Evolutionary conservation across 2,329 filamentous ascomycete genomes (phyloP).

Genomic region (Westerdykella aurantiaca): DNA sequence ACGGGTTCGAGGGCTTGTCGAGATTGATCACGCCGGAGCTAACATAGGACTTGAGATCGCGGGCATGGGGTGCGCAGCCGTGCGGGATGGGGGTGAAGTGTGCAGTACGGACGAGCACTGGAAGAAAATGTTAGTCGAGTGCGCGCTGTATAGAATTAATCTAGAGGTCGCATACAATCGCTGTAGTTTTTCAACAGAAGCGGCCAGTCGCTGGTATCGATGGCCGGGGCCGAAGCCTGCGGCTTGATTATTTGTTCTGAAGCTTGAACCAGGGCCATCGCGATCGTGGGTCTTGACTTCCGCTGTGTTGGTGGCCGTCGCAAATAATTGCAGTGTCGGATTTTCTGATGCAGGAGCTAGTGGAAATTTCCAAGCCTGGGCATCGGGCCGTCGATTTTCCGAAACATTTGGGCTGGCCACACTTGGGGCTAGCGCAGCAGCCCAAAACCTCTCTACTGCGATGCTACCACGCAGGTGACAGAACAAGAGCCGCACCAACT

Average conservation of each 20-base stretch:
- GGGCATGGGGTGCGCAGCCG: constrained; percentile 84
- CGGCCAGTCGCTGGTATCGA: constrained; percentile 88
- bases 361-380: neutral
- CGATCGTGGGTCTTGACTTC: constrained; percentile 7
- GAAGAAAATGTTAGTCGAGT: constrained; percentile 17
- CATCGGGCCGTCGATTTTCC: neutral
- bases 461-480: no score
- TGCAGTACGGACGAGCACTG: constrained; percentile 85
- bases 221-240: constrained; percentile 67
- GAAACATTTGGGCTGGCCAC: no score
- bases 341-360: neutral
- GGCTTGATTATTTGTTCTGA: constrained; percentile 86
- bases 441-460: no score
- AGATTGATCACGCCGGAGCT: constrained; percentile 98
- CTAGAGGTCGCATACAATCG: constrained; percentile 59
- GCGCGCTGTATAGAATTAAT: constrained; percentile 13
- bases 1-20: constrained; percentile 95
- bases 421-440: no score
- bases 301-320: neutral
- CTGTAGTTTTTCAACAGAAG: constrained; percentile 94
- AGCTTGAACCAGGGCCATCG: constrained; percentile 34
- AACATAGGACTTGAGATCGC: constrained; percentile 95
- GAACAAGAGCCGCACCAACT: no score
- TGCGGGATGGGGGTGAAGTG: constrained; percentile 96
- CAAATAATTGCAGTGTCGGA: neutral